These are phyloP conservation scores for Coprinopsis sp. DNA, from an alignment of 768 basidiomycete genomes.

Conservation along the genomic window DNA sequence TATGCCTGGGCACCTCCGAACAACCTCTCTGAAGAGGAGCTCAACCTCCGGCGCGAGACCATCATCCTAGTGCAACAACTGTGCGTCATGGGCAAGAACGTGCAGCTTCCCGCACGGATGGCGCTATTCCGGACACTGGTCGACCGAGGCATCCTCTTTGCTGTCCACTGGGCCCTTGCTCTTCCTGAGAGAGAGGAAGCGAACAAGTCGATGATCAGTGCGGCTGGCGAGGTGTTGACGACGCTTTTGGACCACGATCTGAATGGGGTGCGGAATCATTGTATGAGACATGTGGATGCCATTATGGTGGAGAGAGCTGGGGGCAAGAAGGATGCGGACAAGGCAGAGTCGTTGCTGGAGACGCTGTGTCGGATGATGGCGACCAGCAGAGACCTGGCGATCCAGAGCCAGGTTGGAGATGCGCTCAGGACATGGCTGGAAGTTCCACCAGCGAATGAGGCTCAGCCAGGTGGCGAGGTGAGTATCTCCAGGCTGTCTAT, in stretches of 20 bases:
- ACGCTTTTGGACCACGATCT: constrained; percentile 88
- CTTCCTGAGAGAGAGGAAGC: constrained; percentile 52
- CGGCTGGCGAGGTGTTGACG: constrained; percentile 81
- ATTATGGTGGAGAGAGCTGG: constrained; percentile 60
- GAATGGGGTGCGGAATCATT: constrained; percentile 78
- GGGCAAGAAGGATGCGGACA: constrained; percentile 52
- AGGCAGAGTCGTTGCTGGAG: constrained; percentile 69
- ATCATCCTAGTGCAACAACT: constrained; percentile 88
- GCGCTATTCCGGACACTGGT: constrained; percentile 82
- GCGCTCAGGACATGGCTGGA: constrained; percentile 81
- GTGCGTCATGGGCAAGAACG: constrained; percentile 93
- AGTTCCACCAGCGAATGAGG: constrained; percentile 43
- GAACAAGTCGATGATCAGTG: constrained; percentile 61
- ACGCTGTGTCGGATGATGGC: constrained; percentile 75
- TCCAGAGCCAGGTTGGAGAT: constrained; percentile 90
- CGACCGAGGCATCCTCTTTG: constrained; percentile 83
- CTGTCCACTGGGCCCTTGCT: constrained; percentile 90
- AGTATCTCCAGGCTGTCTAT: no score
- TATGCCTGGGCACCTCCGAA: constrained; percentile 59
- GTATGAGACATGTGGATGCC: constrained; percentile 75
- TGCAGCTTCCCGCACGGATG: constrained; percentile 84
- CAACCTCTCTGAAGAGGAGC: constrained; percentile 49
- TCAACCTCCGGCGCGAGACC: constrained; percentile 65
- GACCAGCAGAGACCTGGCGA: constrained; percentile 75
- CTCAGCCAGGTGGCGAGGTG: constrained; percentile 8